Evolutionary conservation across 768 basidiomycete genomes (phyloP), one percentile per base, ranked within the genome.

Genomic region (Suillus brevipes): DNA sequence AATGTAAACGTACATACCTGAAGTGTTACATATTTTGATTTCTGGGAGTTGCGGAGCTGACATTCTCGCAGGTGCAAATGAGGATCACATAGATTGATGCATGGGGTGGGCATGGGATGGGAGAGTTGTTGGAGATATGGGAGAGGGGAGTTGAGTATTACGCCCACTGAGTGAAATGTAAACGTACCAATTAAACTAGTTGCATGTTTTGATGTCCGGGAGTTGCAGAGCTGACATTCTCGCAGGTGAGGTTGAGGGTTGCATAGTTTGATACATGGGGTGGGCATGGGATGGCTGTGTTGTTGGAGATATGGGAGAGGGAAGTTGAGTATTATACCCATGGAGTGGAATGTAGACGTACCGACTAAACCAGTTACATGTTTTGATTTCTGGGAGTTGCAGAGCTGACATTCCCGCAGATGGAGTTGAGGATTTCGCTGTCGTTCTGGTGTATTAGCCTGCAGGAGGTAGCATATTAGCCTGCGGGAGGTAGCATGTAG

Each of bases 331-430:
- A 64, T 81, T 82, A 64, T 74, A 73, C 47, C 68, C 43, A 8
- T 63, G 61, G 60, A 70, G 68, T 16, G 61, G 31, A 37, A 28
- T 31, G 4, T 31, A 31, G 31, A 31, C 90, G 78, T 73, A 91
- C 91, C 91, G 70, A 92, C 88, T 66, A 92, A 79, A 73, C 83
- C 83, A 63, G 85, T 76, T 53, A 85, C 88, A 80, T 86, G 88
- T 79, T 88, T 89, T 72, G 78, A 75, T 73, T 86, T 89, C 75
- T 88, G 87, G 42, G 74, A 65, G 55, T 84, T 79, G 70, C 80
- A 80, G 72, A 78, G 70, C 67, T 76, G 71, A 57, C 67, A 72
- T 38, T 78, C 75, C 68, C 74, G 70, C 63, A 79, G 71, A 45
- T 70, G 69, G 68, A 81, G 80, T 47, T 74, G 79, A 25, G 68